A percentile compares a stretch with the other conserved stretches of the same genome.
These are phyloP conservation scores for Spinellus fusiger DNA, from an alignment of 192 early-diverging fungal genomes.

Conservation along the genomic window DNA sequence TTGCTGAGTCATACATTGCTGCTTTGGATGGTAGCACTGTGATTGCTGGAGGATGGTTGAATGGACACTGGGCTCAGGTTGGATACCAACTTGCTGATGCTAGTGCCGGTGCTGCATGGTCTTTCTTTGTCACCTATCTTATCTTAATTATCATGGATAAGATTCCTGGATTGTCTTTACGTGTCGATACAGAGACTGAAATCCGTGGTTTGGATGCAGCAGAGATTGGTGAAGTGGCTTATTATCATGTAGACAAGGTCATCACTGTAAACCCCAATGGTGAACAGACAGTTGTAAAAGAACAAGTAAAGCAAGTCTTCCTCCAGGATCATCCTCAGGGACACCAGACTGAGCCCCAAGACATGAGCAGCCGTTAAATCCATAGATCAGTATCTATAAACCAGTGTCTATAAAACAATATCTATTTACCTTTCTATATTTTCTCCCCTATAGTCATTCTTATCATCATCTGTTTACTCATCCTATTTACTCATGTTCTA, in stretches of 20 bases:
- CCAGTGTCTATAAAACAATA: no score
- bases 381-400: no score
- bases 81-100: slow-evolving; percentile 76
- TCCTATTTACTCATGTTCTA: no score
- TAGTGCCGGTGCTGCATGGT: slow-evolving; percentile 63
- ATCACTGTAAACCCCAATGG: slow-evolving; percentile 33
- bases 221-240: slow-evolving; percentile 74
- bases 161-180: slow-evolving; percentile 73
- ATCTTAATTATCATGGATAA: slow-evolving; percentile 71
- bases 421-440: no score
- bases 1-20: slow-evolving; percentile 75
- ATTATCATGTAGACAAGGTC: slow-evolving; percentile 44
- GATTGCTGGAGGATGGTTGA: slow-evolving; percentile 68
- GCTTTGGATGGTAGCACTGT: slow-evolving; percentile 56
- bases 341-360: no score
- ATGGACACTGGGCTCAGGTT: slow-evolving; percentile 78
- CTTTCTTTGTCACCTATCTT: slow-evolving; percentile 67
- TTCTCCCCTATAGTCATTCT: no score
- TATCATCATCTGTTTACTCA: no score
- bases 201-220: slow-evolving; percentile 68
- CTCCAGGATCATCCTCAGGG: slow-evolving; percentile 6
- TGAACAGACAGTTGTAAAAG: slow-evolving; percentile 16
- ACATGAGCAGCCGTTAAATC: no score
- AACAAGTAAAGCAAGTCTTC: slow-evolving; percentile 10
- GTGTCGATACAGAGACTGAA: slow-evolving; percentile 65